Evolutionary conservation across 2,329 filamentous ascomycete genomes (phyloP), one percentile per base, ranked within the genome.

Genomic region (Colletotrichum sp.): DNA sequence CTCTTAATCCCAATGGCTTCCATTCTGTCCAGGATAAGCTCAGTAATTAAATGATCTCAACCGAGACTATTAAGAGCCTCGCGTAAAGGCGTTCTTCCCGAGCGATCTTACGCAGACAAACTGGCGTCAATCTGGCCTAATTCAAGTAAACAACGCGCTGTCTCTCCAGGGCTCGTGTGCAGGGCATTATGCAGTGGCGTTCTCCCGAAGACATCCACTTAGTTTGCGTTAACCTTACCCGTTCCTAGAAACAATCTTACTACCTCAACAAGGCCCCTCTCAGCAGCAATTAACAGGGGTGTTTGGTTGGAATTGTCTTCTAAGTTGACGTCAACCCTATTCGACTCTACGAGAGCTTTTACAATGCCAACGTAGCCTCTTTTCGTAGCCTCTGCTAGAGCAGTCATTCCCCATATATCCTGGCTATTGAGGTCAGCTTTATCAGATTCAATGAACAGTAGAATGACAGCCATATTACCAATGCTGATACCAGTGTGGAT

Each of bases 341-440:
- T 2, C 16, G 39, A 18, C 4, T 52, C 43, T 15, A 16, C 18
- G 9, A 68, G 16, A 34, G 13, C 18, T 39, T 39, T 52, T 9
- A 34, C 65, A 2, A 68, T 56, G 2, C n/a, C 27, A 8, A 28
- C 1, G n/a, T 32, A 8, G 28, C 22, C 18, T 3, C 22, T 8
- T 52, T 2, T 3, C 27, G 34, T 13, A 12, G 64, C 64, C 1
- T 32, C 0, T 13, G 36, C 52, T 2, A 66, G 16, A 15, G 64
- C 1, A 9, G 18, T 66, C 1, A 0, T 4, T 12, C 64, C 39
- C 7, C 8, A 3, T 6, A 0, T 3, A 25, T 66, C 64, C 48
- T 30, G 4, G 18, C 0, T 0, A n/a, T 66, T 7, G 0, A 66
- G 9, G 2, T 66, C 12, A 5, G 34, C 12, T n/a, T 27, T 22